Evolutionary conservation across 2,329 filamentous ascomycete species (phyloP).

Genomic region (Aspergillus felis): DNA sequence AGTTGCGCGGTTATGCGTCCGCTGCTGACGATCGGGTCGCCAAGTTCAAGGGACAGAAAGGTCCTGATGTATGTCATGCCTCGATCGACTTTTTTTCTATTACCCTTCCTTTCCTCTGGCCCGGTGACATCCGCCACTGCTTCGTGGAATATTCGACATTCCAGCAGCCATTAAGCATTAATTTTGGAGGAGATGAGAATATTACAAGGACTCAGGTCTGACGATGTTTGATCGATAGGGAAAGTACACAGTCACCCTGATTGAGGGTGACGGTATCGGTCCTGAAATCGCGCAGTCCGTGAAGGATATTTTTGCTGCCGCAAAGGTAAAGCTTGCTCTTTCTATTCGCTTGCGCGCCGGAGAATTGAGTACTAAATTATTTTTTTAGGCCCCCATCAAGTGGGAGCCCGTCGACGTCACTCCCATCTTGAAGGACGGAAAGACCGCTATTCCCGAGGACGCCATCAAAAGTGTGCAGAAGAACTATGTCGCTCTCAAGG

Average conservation of each 20-base stretch:
- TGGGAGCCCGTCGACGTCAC: conserved; percentile 98
- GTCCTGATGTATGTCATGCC: conserved; percentile 67
- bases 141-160: neutral
- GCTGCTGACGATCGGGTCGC: conserved; percentile 67
- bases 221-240: conserved; percentile 54
- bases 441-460: conserved; percentile 87
- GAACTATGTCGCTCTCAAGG: conserved; percentile 98
- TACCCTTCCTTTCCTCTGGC: conserved; percentile 19
- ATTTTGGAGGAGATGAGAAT: neutral
- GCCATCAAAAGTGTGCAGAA: conserved; percentile 89
- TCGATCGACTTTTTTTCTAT: conserved; percentile 11
- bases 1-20: conserved; percentile 60
- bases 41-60: conserved; percentile 90
- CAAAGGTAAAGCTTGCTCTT: conserved; percentile 60
- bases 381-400: conserved; percentile 72
- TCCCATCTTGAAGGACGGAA: conserved; percentile 87
- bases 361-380: conserved; percentile 27
- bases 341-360: neutral
- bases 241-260: conserved; percentile 92
- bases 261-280: conserved; percentile 98
- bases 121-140: conserved; percentile 23
- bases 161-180: neutral
- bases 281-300: conserved; percentile 97
- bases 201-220: conserved; percentile 10
- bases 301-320: conserved; percentile 97